Conservation (phyloP, 2,329 filamentous ascomycete species). For the Chaetoscypha palmicola region DNA sequence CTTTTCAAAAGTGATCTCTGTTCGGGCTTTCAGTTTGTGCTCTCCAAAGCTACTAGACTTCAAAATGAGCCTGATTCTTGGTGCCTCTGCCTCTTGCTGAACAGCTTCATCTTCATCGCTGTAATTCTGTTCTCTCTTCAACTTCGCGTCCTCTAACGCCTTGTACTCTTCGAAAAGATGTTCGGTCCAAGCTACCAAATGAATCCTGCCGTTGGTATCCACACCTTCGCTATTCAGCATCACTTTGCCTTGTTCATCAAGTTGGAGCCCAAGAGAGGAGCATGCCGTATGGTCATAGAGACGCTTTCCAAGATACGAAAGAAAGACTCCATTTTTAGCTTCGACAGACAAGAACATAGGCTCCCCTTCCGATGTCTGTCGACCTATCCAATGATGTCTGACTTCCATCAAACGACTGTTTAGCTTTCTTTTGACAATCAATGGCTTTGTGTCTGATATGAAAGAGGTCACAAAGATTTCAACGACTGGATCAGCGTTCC, state of each 20-base stretch:
- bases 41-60: slow-evolving; percentile 45
- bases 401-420: slow-evolving; percentile 62
- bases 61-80: slow-evolving; percentile 45
- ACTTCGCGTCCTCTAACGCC: slow-evolving; percentile 9
- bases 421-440: slow-evolving; percentile 60
- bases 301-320: slow-evolving; percentile 70
- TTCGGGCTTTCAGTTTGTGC: slow-evolving; percentile 44
- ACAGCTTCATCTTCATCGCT: slow-evolving; percentile 21
- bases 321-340: slow-evolving; percentile 51
- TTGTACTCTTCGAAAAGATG: slow-evolving; percentile 45
- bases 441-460: slow-evolving; percentile 51
- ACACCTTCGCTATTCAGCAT: slow-evolving; percentile 33
- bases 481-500: slow-evolving; percentile 41
- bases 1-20: slow-evolving; percentile 52
- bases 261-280: slow-evolving; percentile 55
- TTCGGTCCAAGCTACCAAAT: slow-evolving; percentile 70
- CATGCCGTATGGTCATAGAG: slow-evolving; percentile 74
- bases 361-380: slow-evolving; percentile 44
- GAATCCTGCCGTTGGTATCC: slow-evolving; percentile 48
- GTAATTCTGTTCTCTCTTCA: no score
- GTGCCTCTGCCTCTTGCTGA: slow-evolving; percentile 23
- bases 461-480: slow-evolving; percentile 62
- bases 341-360: slow-evolving; percentile 30
- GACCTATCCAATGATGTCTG: slow-evolving; percentile 60
- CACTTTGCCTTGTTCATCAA: slow-evolving; percentile 33